A percentile compares a stretch with the other conserved stretches of the same genome.
These are phyloP conservation scores for Colletotrichum acutatum DNA, from an alignment of 2,329 filamentous ascomycete genomes.

Conservation along the genomic window DNA sequence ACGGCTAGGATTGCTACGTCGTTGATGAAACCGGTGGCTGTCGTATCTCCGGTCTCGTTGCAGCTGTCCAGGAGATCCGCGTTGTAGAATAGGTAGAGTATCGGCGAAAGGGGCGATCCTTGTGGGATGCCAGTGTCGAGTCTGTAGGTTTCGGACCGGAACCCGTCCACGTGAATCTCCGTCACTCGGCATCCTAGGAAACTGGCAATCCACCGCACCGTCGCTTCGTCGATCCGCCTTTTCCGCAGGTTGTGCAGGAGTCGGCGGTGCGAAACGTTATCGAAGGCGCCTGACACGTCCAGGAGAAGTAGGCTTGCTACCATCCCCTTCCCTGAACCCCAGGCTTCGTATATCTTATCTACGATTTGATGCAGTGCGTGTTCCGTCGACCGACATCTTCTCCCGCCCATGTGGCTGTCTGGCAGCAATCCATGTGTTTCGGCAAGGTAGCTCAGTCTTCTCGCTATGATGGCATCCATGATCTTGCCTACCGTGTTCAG, in stretches of 20 bases:
- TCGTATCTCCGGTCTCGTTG: too few relatives aligned
- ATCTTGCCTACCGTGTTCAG: too few relatives aligned
- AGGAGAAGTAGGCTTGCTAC: slow-evolving; percentile 35
- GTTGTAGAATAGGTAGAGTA: slow-evolving; percentile 43
- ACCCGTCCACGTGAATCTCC: not conserved
- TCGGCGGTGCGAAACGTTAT: slow-evolving; percentile 22
- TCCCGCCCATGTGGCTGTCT: not conserved
- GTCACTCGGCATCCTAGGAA: not conserved
- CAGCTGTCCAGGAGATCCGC: slow-evolving; percentile 32
- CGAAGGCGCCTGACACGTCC: slow-evolving; percentile 35
- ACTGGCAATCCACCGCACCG: not conserved
- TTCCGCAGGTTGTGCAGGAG: slow-evolving; percentile 37
- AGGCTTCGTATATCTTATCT: slow-evolving; percentile 31
- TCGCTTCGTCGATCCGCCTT: not conserved
- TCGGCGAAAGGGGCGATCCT: slow-evolving; percentile 40
- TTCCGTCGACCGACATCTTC: slow-evolving; percentile 19
- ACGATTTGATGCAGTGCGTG: slow-evolving; percentile 33
- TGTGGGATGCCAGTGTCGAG: slow-evolving; percentile 40
- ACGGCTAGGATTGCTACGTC: too few relatives aligned
- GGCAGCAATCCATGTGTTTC: not conserved
- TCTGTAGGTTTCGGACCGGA: not conserved
- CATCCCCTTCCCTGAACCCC: slow-evolving; percentile 31
- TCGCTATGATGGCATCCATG: slow-evolving; percentile 7
- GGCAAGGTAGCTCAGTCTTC: slow-evolving; percentile 23
- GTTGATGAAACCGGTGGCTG: too few relatives aligned